A percentile compares a stretch with the other conserved stretches of the same genome.
These are phyloP conservation scores for Colletotrichum godetiae DNA, from an alignment of 2,329 filamentous ascomycete species.

Conservation along the genomic window DNA sequence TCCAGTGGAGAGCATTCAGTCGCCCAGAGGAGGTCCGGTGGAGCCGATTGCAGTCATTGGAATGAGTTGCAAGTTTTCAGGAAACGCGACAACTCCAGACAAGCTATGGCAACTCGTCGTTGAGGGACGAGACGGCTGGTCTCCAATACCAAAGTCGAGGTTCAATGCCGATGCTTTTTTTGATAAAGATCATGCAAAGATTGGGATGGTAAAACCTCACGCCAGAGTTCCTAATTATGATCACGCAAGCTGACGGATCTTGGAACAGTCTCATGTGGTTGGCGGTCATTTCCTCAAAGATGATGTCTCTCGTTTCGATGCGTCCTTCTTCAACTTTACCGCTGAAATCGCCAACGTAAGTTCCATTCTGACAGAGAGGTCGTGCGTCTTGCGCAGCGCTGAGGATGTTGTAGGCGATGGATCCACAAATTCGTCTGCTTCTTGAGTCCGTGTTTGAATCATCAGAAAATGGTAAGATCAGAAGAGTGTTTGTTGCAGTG, in stretches of 20 bases:
- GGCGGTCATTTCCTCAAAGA: constrained; percentile 20
- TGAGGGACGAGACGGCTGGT: constrained; percentile 12
- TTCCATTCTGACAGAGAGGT: background rate
- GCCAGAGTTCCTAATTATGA: too few species aligned
- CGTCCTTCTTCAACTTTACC: constrained; percentile 28
- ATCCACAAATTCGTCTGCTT: constrained; percentile 21
- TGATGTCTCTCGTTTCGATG: constrained; percentile 19
- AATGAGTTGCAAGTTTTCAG: constrained; percentile 39
- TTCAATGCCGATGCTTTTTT: constrained; percentile 19
- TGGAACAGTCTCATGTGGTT: constrained; percentile 1
- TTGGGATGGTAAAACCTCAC: constrained; percentile 9
- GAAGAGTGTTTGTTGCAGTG: background rate
- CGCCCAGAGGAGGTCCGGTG: background rate
- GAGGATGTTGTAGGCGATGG: constrained; percentile 14
- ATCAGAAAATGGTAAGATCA: constrained; percentile 15
- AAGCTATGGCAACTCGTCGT: constrained; percentile 36
- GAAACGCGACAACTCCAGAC: constrained; percentile 32
- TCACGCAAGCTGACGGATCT: background rate
- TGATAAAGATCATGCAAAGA: constrained; percentile 7
- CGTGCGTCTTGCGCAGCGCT: too few species aligned
- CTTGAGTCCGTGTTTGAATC: constrained; percentile 25
- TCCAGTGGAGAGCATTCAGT: constrained; percentile 15
- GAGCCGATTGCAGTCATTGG: constrained; percentile 39
- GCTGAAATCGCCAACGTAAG: constrained; percentile 20
- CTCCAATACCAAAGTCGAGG: constrained; percentile 14